Evolutionary conservation across 208 protist genomes (phyloP).

Genomic region (Trypanosoma vivax): DNA sequence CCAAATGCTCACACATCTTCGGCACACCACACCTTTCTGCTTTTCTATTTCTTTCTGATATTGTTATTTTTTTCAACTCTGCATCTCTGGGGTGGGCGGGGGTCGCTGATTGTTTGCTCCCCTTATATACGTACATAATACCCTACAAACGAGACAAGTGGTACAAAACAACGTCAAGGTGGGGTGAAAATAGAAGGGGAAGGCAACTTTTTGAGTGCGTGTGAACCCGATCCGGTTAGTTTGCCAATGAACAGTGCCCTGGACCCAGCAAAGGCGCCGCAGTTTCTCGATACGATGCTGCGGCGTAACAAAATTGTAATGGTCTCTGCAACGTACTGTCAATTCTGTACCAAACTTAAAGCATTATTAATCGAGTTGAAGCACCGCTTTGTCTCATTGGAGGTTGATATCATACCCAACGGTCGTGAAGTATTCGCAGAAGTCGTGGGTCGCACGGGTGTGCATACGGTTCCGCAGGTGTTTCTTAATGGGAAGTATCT

Average conservation of each 20-base stretch:
- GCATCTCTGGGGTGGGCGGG: no score
- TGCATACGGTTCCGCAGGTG: conserved; percentile 81
- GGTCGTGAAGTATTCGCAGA: conserved; percentile 76
- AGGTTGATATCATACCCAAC: conserved; percentile 87
- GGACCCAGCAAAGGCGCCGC: conserved; percentile 52
- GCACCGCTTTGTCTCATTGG: conserved; percentile 77
- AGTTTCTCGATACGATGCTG: conserved; percentile 81
- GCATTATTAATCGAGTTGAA: conserved; percentile 78
- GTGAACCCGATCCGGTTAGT: not conserved
- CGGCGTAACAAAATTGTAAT: conserved; percentile 70
- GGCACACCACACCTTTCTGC: no score
- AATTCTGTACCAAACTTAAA: conserved; percentile 78
- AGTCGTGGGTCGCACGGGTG: conserved; percentile 54
- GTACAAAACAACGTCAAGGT: no score
- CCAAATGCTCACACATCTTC: no score
- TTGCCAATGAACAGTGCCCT: conserved; percentile 28
- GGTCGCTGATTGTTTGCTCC: no score
- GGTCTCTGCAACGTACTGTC: conserved; percentile 86
- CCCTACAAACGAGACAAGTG: no score
- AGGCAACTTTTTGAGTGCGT: no score
- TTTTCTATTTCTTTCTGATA: no score
- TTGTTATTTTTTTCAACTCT: no score
- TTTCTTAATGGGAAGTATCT: conserved; percentile 78
- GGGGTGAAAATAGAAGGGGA: no score
- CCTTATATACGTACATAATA: no score